Evolutionary conservation across 208 protist genomes (phyloP).

Genomic region (Crithidia bombi): DNA sequence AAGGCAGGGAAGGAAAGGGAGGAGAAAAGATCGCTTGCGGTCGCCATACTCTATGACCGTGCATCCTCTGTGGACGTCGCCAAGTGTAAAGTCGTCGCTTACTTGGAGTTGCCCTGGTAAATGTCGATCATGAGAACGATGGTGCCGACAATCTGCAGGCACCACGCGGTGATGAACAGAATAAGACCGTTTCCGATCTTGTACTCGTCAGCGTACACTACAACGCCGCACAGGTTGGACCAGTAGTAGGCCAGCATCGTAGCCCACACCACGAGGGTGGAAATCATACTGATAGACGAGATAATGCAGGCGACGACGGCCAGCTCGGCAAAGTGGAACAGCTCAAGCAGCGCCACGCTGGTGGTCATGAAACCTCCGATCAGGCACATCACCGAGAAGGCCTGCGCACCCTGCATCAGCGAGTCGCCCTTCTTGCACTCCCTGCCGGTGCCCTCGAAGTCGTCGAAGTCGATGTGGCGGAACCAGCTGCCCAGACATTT

Average conservation of each 20-base stretch:
- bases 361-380: slow-evolving; percentile 59
- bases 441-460: slow-evolving; percentile 23
- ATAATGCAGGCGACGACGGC: slow-evolving; percentile 64
- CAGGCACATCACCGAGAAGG: slow-evolving; percentile 71
- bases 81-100: slow-evolving; percentile 33
- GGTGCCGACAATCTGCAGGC: slow-evolving; percentile 49
- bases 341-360: slow-evolving; percentile 43
- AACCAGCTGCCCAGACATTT: slow-evolving; percentile 57
- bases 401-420: slow-evolving; percentile 56
- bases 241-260: slow-evolving; percentile 67
- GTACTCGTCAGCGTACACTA: slow-evolving; percentile 45
- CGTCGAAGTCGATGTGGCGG: slow-evolving; percentile 45
- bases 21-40: slow-evolving; percentile 1
- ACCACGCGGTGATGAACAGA: slow-evolving; percentile 65
- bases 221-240: slow-evolving; percentile 48
- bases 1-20: neutral
- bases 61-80: neutral
- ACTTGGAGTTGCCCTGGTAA: slow-evolving; percentile 43
- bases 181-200: slow-evolving; percentile 52
- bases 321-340: slow-evolving; percentile 59
- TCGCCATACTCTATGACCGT: neutral
- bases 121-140: slow-evolving; percentile 43
- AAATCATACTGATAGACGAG: slow-evolving; percentile 52
- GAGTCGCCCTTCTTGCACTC: slow-evolving; percentile 59
- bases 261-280: slow-evolving; percentile 55